A percentile compares a stretch with the other conserved stretches of the same genome.
These are phyloP conservation scores for Cladosporium sp. DNA, from an alignment of 2,329 filamentous ascomycete species.

Conservation along the genomic window DNA sequence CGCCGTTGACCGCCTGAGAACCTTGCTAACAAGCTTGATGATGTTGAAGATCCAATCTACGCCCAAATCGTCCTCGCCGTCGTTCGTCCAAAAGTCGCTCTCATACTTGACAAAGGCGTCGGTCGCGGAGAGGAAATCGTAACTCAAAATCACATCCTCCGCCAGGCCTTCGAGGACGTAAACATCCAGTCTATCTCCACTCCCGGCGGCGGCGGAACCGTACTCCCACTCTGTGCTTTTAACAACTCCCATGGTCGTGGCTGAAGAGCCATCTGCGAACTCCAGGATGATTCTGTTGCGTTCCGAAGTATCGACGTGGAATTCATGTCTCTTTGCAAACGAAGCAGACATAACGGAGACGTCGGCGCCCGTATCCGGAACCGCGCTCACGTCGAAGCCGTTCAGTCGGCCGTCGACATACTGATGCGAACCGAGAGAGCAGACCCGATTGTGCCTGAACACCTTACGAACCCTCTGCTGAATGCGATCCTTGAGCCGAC, in stretches of 20 bases:
- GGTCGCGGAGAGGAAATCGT: background rate
- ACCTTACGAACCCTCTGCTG: too few species aligned
- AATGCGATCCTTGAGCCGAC: too few species aligned
- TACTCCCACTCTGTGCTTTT: background rate
- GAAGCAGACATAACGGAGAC: background rate
- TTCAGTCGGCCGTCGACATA: too few species aligned
- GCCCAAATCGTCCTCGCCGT: background rate
- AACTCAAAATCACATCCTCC: background rate
- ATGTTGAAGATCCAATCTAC: background rate
- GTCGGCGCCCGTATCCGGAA: slow-evolving; percentile 3
- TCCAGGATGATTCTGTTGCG: background rate
- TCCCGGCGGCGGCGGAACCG: background rate
- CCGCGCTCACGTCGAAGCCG: too few species aligned
- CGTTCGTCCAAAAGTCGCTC: background rate
- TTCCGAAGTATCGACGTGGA: background rate
- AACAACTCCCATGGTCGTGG: background rate
- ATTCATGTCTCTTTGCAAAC: background rate
- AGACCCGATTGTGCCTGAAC: too few species aligned
- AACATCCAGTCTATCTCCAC: background rate
- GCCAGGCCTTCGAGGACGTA: background rate
- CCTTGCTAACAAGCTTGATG: background rate
- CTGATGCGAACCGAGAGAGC: too few species aligned
- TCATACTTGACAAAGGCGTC: background rate
- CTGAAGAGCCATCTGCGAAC: background rate
- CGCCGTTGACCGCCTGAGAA: too few species aligned